Conservation (phyloP, 2,329 filamentous ascomycete species). For the Diplodia corticola region DNA sequence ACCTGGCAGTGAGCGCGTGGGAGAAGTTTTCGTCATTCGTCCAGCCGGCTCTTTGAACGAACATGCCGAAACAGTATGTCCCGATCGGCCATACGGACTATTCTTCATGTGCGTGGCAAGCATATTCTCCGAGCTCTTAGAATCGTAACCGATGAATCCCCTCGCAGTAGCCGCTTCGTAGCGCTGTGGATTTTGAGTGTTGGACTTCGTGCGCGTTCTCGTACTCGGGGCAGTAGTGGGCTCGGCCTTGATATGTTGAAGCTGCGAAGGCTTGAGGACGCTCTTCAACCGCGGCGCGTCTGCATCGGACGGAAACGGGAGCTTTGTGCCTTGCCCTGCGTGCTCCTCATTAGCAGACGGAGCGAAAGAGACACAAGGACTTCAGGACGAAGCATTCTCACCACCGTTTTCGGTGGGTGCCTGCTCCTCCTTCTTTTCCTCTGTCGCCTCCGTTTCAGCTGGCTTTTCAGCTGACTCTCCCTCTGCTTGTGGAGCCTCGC, state of each 20-base stretch:
- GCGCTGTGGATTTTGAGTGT: neutral
- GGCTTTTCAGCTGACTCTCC: neutral
- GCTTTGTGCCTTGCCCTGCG: neutral
- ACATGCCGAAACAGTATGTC: neutral
- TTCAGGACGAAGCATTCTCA: slow-evolving; percentile 19
- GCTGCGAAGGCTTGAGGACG: neutral
- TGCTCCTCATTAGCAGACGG: slow-evolving; percentile 13
- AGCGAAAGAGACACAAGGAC: neutral
- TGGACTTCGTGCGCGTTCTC: neutral
- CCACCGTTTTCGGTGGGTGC: slow-evolving; percentile 22
- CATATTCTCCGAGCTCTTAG: slow-evolving; percentile 2
- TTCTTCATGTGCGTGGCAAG: neutral
- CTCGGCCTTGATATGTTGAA: neutral
- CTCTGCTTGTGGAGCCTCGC: slow-evolving; percentile 27
- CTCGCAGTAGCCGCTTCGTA: neutral
- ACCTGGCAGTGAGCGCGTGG: neutral
- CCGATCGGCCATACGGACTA: neutral
- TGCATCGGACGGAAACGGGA: neutral
- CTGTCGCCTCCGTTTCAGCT: slow-evolving; percentile 3
- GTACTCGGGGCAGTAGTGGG: neutral
- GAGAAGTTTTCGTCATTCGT: neutral
- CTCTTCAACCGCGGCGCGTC: neutral
- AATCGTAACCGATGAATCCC: neutral
- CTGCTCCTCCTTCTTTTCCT: slow-evolving; percentile 22
- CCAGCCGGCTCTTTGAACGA: neutral